These are phyloP conservation scores for Talaromyces ruber DNA, from an alignment of 495 filamentous ascomycete genomes.

Conservation along the genomic window DNA sequence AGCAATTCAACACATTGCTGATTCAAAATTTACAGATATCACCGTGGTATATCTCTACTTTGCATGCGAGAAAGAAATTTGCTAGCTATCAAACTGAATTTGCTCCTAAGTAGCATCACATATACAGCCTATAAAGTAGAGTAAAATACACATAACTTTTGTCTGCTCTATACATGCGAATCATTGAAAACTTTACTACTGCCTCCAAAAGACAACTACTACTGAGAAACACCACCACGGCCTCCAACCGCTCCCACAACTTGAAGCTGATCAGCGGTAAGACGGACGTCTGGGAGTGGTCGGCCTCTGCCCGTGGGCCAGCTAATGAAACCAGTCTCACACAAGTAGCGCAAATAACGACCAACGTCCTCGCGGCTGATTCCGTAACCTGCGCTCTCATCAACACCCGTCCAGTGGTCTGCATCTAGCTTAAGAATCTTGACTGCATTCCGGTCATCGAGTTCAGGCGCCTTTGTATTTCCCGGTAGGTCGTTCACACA, in stretches of 20 bases:
- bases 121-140: background rate
- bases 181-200: background rate
- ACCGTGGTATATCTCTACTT: background rate
- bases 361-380: conserved; percentile 64
- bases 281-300: conserved; percentile 34
- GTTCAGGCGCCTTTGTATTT: conserved; percentile 68
- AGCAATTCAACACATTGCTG: background rate
- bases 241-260: conserved; percentile 41
- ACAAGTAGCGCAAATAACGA: conserved; percentile 64
- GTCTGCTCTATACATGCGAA: background rate
- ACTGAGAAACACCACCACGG: conserved; percentile 25
- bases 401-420: conserved; percentile 49
- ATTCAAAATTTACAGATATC: background rate
- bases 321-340: conserved; percentile 61
- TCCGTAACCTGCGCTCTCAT: conserved; percentile 52
- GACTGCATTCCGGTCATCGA: conserved; percentile 68
- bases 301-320: conserved; percentile 39
- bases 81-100: background rate
- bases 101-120: background rate
- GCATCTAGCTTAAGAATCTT: conserved; percentile 53
- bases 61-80: background rate
- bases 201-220: background rate
- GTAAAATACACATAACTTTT: conserved; percentile 2
- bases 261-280: conserved; percentile 43
- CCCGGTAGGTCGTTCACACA: conserved; percentile 70